phyloP scores from a whole-genome alignment of 805 yeast species.

The Komagataella phaffii region DNA sequence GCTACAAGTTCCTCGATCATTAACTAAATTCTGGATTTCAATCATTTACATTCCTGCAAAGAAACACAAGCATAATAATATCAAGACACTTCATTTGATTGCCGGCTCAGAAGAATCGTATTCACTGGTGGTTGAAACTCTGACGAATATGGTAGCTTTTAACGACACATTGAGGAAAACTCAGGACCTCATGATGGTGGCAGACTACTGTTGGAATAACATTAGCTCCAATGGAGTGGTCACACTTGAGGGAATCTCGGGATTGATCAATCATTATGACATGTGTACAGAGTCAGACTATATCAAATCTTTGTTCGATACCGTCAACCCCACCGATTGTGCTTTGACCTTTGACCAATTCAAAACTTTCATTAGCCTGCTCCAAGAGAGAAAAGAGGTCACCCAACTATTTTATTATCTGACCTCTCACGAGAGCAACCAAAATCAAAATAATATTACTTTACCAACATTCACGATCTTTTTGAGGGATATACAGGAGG shows the following conservation, averaged over 20 bases:
- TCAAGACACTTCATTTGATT: conserved; percentile 70
- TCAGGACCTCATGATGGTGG: conserved; percentile 23
- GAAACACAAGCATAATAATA: conserved; percentile 39
- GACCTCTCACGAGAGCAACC: conserved; percentile 1
- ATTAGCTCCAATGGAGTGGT: conserved; percentile 24
- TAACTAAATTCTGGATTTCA: conserved; percentile 64
- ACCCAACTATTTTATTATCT: conserved; percentile 27
- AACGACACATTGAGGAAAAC: conserved; percentile 46
- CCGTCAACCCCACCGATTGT: conserved; percentile 34
- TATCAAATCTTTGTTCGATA: conserved; percentile 35
- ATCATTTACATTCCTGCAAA: conserved; percentile 45
- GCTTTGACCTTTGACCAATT: conserved; percentile 63
- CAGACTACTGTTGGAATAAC: conserved; percentile 50
- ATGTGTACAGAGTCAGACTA: conserved; percentile 51
- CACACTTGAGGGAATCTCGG: conserved; percentile 54
- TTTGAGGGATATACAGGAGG: conserved; percentile 32
- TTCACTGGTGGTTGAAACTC: conserved; percentile 39
- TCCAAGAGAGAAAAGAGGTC: conserved; percentile 59
- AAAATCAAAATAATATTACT: conserved; percentile 9
- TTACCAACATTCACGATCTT: conserved; percentile 27
- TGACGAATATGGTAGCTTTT: conserved; percentile 39
- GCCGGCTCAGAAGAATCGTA: conserved; percentile 41
- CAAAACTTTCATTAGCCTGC: conserved; percentile 52
- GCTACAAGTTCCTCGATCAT: conserved; percentile 55
- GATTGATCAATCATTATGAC: conserved; percentile 53